Base-by-base conservation (phyloP, 139 green algal genomes). In the Chlamydomonas applanata region DNA sequence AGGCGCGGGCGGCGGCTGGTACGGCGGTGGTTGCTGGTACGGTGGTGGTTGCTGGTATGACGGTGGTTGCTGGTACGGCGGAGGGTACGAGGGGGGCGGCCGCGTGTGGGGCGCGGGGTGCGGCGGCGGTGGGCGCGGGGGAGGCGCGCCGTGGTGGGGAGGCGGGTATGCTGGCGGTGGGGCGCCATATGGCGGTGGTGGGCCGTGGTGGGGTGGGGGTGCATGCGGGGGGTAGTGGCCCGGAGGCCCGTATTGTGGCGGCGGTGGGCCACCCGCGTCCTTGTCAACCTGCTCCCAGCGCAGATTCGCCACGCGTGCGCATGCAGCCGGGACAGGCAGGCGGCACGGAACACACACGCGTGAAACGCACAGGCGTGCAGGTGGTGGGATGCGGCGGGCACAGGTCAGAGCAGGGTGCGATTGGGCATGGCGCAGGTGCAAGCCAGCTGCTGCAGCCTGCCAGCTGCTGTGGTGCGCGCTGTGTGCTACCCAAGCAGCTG, bases 81-180 rank as follows among this genome's bases (percentile, higher is more conserved):
- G 73, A 14, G 60, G 73, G 19, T 60, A 60, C 30, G 59, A 44
- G 33, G 72, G 69, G 29, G 68, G 69, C 60, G 72, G 72, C 46
- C 7, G 17, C 32, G 30, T 32, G n/a, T 4, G 29, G 14, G 32
- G 34, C 13, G 62, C n/a, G 2, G 62, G 33, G 32, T 53, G 62
- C 13, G 32, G 62, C 5, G 62, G 62, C 34, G 11, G 30, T 2
- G 32, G 17, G 3, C 32, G 14, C 32, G 32, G 32, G 34, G 62
- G 45, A 49, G 64, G 74, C 17, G 53, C 69, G 32, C 11, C 22
- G 66, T 56, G 56, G 22, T 35, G 52, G 30, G 69, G 69, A 3
- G 74, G 74, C 29, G 66, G 56, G 40, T 74, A 79, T 52, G 73
- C 46, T 49, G 74, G 74, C 24, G 74, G 74, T 17, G 66, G 64